phyloP scores from a whole-genome alignment of 331 rosid species.

The Arachis monticola region DNA sequence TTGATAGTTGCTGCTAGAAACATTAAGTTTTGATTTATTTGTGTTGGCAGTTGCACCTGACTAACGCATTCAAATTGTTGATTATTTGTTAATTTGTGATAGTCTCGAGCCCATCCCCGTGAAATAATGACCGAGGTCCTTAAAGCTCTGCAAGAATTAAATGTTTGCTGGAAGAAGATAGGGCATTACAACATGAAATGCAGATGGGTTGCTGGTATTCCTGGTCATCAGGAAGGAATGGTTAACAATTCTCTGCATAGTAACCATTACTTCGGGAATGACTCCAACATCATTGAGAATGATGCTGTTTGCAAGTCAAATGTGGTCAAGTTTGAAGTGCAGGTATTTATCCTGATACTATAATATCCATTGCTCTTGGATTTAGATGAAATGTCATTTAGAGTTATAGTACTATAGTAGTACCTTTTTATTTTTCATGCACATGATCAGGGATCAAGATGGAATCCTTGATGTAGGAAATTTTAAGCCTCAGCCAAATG shows the following conservation, averaged over 20 bases:
- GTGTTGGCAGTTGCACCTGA: constrained; percentile 30
- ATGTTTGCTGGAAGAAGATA: constrained; percentile 93
- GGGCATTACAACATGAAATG: constrained; percentile 98
- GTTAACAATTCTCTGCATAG: constrained; percentile 57
- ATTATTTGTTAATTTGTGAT: constrained; percentile 38
- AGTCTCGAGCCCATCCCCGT: constrained; percentile 93
- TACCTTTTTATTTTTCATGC: constrained; percentile 18
- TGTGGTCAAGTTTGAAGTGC: constrained; percentile 93
- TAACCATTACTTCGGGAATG: constrained; percentile 70
- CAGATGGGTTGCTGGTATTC: constrained; percentile 65
- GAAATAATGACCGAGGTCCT: constrained; percentile 96
- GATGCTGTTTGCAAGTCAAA: constrained; percentile 64
- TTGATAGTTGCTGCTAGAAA: constrained; percentile 3
- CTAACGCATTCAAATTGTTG: constrained; percentile 32
- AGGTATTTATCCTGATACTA: constrained; percentile 57
- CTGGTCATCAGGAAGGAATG: constrained; percentile 66
- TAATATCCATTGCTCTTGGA: constrained; percentile 24
- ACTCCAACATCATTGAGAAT: constrained; percentile 57
- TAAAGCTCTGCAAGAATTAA: constrained; percentile 85
- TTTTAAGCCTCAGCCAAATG: constrained; percentile 17
- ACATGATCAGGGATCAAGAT: constrained; percentile 25
- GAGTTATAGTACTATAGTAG: not conserved
- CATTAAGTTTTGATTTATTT: constrained; percentile 28
- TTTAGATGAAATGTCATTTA: constrained; percentile 21
- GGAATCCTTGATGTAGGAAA: constrained; percentile 2